These are phyloP conservation scores for Candida glaebosa DNA, from an alignment of 805 yeast genomes.

Conservation along the genomic window DNA sequence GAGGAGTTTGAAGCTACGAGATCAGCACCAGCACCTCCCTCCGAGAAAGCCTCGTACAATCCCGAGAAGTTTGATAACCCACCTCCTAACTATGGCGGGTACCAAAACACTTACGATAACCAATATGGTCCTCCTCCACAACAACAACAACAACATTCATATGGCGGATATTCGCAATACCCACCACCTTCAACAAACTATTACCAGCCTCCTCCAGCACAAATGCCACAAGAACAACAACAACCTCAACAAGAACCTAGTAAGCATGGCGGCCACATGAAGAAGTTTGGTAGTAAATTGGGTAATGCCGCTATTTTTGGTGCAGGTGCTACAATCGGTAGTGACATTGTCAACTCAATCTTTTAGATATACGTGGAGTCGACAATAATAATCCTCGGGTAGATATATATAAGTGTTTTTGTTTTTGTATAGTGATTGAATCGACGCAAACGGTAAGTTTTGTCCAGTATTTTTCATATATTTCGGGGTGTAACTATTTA, in stretches of 20 bases:
- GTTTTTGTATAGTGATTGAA: no score
- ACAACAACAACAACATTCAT: conserved; percentile 23
- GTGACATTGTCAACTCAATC: conserved; percentile 72
- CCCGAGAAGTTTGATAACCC: background rate
- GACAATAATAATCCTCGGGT: no score
- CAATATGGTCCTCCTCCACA: conserved; percentile 12
- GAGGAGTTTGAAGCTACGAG: conserved; percentile 23
- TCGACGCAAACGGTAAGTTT: no score
- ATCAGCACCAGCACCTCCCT: conserved; percentile 13
- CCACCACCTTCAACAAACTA: conserved; percentile 51
- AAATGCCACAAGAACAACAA: conserved; percentile 23
- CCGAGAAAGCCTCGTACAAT: conserved; percentile 16
- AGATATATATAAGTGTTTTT: no score
- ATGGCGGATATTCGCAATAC: conserved; percentile 39
- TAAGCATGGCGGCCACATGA: conserved; percentile 32
- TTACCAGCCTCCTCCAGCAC: conserved; percentile 36
- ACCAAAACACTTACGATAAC: conserved; percentile 2
- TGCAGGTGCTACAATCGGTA: conserved; percentile 93
- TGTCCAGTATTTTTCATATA: background rate
- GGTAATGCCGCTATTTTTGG: conserved; percentile 95
- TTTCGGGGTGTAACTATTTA: conserved; percentile 8
- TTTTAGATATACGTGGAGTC: conserved; percentile 41
- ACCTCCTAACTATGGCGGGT: conserved; percentile 7
- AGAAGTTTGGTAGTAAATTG: conserved; percentile 71
- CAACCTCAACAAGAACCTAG: conserved; percentile 24